A percentile compares a stretch with the other conserved stretches of the same genome.
Evolutionary conservation across 1,284 basidiomycete species (phyloP).

Genomic region (Melanopsichium pennsylvanicum): DNA sequence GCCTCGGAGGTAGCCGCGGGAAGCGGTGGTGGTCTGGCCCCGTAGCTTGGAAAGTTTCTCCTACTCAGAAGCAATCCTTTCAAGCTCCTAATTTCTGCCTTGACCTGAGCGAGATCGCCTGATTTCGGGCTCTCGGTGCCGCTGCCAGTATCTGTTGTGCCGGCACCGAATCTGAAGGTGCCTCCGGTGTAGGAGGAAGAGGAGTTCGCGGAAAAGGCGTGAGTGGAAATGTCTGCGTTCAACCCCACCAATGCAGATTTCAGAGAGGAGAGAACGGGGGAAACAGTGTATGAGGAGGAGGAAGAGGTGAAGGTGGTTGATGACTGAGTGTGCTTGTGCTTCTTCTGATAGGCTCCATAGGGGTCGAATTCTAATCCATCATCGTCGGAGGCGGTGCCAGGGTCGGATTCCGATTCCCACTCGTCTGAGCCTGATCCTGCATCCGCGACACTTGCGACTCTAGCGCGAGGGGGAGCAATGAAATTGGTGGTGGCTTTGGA

Average conservation of each 20-base stretch:
- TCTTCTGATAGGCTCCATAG: constrained; percentile 45
- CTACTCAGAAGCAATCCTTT: constrained; percentile 60
- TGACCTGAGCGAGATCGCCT: constrained; percentile 57
- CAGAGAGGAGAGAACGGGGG: constrained; percentile 10
- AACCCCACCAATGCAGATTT: constrained; percentile 30
- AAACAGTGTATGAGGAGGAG: background rate
- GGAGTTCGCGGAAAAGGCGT: constrained; percentile 23
- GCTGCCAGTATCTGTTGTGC: background rate
- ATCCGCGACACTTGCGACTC: constrained; percentile 32
- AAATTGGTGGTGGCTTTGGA: background rate
- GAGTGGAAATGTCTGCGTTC: constrained; percentile 41
- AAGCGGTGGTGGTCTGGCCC: constrained; percentile 29
- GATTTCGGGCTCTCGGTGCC: constrained; percentile 26
- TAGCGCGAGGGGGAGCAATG: background rate
- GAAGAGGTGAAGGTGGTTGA: constrained; percentile 10
- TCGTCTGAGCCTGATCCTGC: constrained; percentile 38
- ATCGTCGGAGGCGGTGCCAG: constrained; percentile 12
- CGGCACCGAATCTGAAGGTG: constrained; percentile 15
- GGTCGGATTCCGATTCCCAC: constrained; percentile 40
- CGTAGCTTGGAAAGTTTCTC: constrained; percentile 54
- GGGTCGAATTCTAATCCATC: constrained; percentile 57
- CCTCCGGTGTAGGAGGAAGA: background rate
- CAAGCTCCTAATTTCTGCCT: constrained; percentile 61
- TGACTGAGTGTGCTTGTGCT: constrained; percentile 43
- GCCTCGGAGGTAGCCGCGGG: constrained; percentile 7